Percentiles rank a stretch among this genome's conserved stretches.
Evolutionary conservation across 345 rosid genomes (phyloP).

Genomic region (Angophora floribunda): DNA sequence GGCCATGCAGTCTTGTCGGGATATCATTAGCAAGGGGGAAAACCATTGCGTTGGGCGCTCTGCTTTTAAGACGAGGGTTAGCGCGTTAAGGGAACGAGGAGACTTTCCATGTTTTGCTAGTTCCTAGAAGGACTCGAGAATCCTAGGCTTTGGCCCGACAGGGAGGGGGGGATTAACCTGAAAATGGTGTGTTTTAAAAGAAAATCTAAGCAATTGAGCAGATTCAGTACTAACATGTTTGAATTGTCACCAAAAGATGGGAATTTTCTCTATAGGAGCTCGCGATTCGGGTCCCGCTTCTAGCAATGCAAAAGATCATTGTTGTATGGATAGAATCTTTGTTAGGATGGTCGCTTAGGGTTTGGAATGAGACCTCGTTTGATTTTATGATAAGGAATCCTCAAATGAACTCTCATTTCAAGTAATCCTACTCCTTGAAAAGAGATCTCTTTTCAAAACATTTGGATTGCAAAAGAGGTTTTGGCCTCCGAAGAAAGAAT

Average conservation of each 20-base stretch:
- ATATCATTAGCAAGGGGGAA: background rate
- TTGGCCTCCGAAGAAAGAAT: background rate
- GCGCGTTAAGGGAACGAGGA: background rate
- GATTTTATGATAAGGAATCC: background rate
- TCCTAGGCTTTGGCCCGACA: background rate
- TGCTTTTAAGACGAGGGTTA: background rate
- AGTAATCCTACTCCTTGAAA: background rate
- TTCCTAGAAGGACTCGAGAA: background rate
- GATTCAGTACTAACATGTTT: background rate
- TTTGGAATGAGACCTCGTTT: background rate
- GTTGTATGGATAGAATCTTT: background rate
- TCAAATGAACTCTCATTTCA: background rate
- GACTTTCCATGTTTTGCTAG: background rate
- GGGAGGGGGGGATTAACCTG: background rate
- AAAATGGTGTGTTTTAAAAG: background rate
- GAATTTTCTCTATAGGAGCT: background rate
- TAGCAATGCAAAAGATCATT: background rate
- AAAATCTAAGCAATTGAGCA: background rate
- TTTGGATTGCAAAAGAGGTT: background rate
- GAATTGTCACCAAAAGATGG: background rate
- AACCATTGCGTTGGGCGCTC: background rate
- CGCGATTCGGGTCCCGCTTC: background rate
- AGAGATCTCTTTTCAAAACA: background rate
- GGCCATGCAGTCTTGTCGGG: background rate
- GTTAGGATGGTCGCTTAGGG: background rate